Percentiles rank a stretch among this genome's conserved stretches.
Conservation (phyloP, 371 early-diverging fungal genomes). For the Syncephalastrum monosporum region DNA sequence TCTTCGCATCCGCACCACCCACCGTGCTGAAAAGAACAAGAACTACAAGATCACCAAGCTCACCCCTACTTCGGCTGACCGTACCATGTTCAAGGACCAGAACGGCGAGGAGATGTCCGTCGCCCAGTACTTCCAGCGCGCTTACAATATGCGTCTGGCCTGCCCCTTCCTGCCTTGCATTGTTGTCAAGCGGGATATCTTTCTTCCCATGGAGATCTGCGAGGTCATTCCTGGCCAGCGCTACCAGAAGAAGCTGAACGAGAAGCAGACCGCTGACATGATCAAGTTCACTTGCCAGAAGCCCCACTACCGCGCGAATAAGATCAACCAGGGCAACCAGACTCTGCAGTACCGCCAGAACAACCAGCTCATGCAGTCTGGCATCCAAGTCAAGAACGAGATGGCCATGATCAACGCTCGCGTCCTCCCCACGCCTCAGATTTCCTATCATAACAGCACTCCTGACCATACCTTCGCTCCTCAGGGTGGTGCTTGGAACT, state of each 20-base stretch:
- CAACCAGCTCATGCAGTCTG: slow-evolving; percentile 58
- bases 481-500: slow-evolving; percentile 83
- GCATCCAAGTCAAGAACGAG: slow-evolving; percentile 61
- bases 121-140: slow-evolving; percentile 67
- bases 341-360: slow-evolving; percentile 51
- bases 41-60: slow-evolving; percentile 67
- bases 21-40: slow-evolving; percentile 66
- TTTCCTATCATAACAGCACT: slow-evolving; percentile 59
- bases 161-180: slow-evolving; percentile 87
- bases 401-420: slow-evolving; percentile 63
- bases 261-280: slow-evolving; percentile 88
- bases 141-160: slow-evolving; percentile 64
- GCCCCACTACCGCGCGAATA: slow-evolving; percentile 66
- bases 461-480: slow-evolving; percentile 71
- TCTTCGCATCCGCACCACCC: slow-evolving; percentile 67
- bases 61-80: slow-evolving; percentile 60
- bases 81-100: slow-evolving; percentile 63
- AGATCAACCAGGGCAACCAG: slow-evolving; percentile 52
- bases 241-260: slow-evolving; percentile 73
- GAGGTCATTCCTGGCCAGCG: slow-evolving; percentile 78
- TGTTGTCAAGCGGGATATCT: slow-evolving; percentile 56
- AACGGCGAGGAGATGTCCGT: slow-evolving; percentile 57
- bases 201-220: slow-evolving; percentile 91
- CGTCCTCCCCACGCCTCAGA: slow-evolving; percentile 70
- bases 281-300: slow-evolving; percentile 85